Percentiles rank a stretch among this genome's conserved stretches.
Conservation (phyloP, 306 rosid species). For the Lathyrus tuberosus region DNA sequence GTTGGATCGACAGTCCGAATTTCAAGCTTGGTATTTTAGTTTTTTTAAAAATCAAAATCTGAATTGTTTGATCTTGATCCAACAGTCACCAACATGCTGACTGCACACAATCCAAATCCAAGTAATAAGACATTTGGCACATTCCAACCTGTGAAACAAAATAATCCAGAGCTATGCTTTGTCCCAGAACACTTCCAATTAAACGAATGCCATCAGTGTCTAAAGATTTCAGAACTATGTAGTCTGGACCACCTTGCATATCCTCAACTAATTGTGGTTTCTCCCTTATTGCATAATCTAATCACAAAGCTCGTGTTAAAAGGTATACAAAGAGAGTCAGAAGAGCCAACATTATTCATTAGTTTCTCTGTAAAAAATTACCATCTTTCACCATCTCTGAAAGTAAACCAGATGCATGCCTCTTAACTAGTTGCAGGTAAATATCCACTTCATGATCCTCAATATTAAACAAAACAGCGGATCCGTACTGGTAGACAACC, state of each 20-base stretch:
- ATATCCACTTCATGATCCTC: slow-evolving; percentile 85
- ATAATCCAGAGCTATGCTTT: slow-evolving; percentile 98
- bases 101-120: neutral
- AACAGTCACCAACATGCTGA: neutral
- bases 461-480: slow-evolving; percentile 86
- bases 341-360: slow-evolving; percentile 29
- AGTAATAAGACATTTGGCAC: slow-evolving; percentile 1
- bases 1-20: neutral
- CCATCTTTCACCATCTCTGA: slow-evolving; percentile 91
- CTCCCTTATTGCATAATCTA: slow-evolving; percentile 93
- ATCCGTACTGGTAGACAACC: slow-evolving; percentile 93
- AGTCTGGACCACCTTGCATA: slow-evolving; percentile 91
- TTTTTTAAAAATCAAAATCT: neutral
- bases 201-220: slow-evolving; percentile 89
- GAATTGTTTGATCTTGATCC: neutral
- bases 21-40: neutral
- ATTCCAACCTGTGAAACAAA: slow-evolving; percentile 89
- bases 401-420: slow-evolving; percentile 90
- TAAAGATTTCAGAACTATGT: slow-evolving; percentile 80
- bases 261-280: slow-evolving; percentile 75
- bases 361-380: slow-evolving; percentile 44
- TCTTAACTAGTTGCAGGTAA: slow-evolving; percentile 67
- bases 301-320: slow-evolving; percentile 28
- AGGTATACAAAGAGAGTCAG: slow-evolving; percentile 1
- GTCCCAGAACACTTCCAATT: slow-evolving; percentile 95